A percentile compares a stretch with the other conserved stretches of the same genome.
Evolutionary conservation across 2,329 filamentous ascomycete genomes (phyloP).

Genomic region (Diaporthe vaccinii): DNA sequence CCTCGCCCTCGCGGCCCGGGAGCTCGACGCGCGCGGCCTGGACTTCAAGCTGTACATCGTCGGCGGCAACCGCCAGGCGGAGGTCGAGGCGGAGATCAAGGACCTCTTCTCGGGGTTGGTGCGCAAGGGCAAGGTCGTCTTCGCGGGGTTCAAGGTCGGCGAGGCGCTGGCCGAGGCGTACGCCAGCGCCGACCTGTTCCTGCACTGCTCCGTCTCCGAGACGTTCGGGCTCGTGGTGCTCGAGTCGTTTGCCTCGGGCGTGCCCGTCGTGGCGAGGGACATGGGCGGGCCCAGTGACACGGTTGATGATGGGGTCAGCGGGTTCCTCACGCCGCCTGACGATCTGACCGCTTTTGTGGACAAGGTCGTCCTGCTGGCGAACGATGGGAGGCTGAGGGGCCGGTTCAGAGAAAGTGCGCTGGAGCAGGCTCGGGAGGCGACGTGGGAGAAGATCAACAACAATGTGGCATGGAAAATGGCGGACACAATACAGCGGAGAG

Average conservation of each 20-base stretch:
- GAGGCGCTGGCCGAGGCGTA: slow-evolving; percentile 74
- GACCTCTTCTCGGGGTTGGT: slow-evolving; percentile 67
- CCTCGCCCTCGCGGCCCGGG: slow-evolving; percentile 67
- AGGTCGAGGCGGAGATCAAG: slow-evolving; percentile 73
- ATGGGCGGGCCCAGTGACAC: slow-evolving; percentile 79
- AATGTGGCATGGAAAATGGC: slow-evolving; percentile 75
- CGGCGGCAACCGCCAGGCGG: slow-evolving; percentile 75
- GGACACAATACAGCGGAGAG: slow-evolving; percentile 63
- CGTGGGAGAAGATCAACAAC: slow-evolving; percentile 80
- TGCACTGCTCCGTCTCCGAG: slow-evolving; percentile 80
- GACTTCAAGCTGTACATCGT: slow-evolving; percentile 76
- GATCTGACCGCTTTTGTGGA: slow-evolving; percentile 71
- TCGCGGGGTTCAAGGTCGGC: slow-evolving; percentile 75
- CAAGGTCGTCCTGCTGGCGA: slow-evolving; percentile 64
- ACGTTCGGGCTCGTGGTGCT: slow-evolving; percentile 80
- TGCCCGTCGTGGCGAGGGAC: slow-evolving; percentile 77
- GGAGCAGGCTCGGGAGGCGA: slow-evolving; percentile 71
- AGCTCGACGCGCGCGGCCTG: slow-evolving; percentile 68
- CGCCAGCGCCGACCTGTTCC: slow-evolving; percentile 76
- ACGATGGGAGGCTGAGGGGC: slow-evolving; percentile 58
- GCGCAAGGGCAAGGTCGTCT: slow-evolving; percentile 68
- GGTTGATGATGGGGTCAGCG: slow-evolving; percentile 69
- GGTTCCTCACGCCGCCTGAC: slow-evolving; percentile 71
- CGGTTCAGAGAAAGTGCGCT: slow-evolving; percentile 64
- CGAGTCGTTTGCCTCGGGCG: slow-evolving; percentile 78